These are phyloP conservation scores for Ziziphus jujuba DNA, from an alignment of 306 rosid genomes.

Conservation along the genomic window DNA sequence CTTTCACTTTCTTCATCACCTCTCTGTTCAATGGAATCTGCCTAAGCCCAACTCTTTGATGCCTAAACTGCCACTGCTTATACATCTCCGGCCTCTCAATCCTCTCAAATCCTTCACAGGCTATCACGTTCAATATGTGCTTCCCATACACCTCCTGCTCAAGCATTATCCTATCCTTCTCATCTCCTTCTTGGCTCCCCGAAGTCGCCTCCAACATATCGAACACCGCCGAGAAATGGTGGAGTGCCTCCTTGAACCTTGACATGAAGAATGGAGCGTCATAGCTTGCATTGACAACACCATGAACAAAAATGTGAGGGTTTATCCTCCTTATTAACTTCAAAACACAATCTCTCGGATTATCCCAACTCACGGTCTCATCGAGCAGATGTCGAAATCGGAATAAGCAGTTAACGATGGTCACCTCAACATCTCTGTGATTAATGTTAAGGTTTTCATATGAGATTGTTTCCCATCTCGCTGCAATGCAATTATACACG, in stretches of 20 bases:
- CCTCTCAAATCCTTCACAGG: slow-evolving; percentile 28
- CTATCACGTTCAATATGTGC: slow-evolving; percentile 23
- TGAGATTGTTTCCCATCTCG: slow-evolving; percentile 5
- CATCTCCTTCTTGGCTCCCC: no score
- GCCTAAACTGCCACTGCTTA: slow-evolving; percentile 33
- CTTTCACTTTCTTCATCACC: slow-evolving; percentile 16
- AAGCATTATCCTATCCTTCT: no score
- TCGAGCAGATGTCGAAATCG: slow-evolving; percentile 50
- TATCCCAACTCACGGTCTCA: slow-evolving; percentile 34
- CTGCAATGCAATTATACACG: slow-evolving; percentile 13
- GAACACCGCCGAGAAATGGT: slow-evolving; percentile 26
- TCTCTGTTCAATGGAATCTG: slow-evolving; percentile 24
- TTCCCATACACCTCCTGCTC: slow-evolving; percentile 25
- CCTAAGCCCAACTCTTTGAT: slow-evolving; percentile 29
- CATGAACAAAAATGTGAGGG: slow-evolving; percentile 64
- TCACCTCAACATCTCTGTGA: not conserved
- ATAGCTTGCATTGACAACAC: slow-evolving; percentile 52
- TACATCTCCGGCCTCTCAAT: slow-evolving; percentile 33
- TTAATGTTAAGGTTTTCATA: slow-evolving; percentile 6
- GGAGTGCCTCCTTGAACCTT: slow-evolving; percentile 32
- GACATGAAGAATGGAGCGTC: slow-evolving; percentile 28
- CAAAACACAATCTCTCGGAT: slow-evolving; percentile 61
- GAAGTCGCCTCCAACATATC: slow-evolving; percentile 19
- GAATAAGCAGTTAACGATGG: slow-evolving; percentile 8
- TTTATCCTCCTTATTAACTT: slow-evolving; percentile 55